Evolutionary conservation across 139 green algal genomes (phyloP), one percentile per base, ranked within the genome.

Genomic region (Auxenochlorella pyrenoidosa): DNA sequence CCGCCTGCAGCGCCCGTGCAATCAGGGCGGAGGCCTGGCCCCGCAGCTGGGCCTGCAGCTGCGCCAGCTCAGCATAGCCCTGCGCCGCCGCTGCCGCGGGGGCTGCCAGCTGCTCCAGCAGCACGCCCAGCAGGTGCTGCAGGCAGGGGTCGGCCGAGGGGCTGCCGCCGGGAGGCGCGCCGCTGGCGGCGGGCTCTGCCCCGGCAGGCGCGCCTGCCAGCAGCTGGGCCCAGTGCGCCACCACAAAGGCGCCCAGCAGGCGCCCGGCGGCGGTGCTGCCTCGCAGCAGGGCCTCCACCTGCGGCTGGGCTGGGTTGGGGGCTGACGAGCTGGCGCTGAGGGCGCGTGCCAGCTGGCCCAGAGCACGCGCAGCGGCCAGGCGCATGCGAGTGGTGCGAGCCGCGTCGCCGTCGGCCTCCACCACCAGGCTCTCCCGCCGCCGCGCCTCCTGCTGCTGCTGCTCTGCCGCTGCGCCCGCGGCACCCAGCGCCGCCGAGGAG

Each of bases 21-120:
- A 95, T 75, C 0, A 96, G 83, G 5, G 86, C 87, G 8, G 90
- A 32, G 24, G 94, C 79, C 89, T 98, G 95, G 8, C 84, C 82
- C 41, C 91, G 90, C 88, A 98, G 91, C 58, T 94, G 93, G 36
- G 73, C 73, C n/a, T 94, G 89, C 76, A 92, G 80, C 34, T 71
- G 73, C n/a, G 43, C 32, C 34, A 93, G 40, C 88, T 97, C 95
- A 13, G 26, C 65, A 79, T 97, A 98, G 3, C 16, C 16, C 84
- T 83, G 73, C 34, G 73, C 34, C 15, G 70, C 47, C 24, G 79
- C 38, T 6, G 84, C 70, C 21, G 83, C 84, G 6, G 73, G 73
- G 0, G 32, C 73, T 16, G 84, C 70, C 72, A 88, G 73, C 72
- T 84, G 44, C 40, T 88, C 84, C 38, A 88, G 73, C 38, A 83